Evolutionary conservation across 2,329 filamentous ascomycete genomes (phyloP), one percentile per base, ranked within the genome.

Genomic region (Lachnellula cervina): DNA sequence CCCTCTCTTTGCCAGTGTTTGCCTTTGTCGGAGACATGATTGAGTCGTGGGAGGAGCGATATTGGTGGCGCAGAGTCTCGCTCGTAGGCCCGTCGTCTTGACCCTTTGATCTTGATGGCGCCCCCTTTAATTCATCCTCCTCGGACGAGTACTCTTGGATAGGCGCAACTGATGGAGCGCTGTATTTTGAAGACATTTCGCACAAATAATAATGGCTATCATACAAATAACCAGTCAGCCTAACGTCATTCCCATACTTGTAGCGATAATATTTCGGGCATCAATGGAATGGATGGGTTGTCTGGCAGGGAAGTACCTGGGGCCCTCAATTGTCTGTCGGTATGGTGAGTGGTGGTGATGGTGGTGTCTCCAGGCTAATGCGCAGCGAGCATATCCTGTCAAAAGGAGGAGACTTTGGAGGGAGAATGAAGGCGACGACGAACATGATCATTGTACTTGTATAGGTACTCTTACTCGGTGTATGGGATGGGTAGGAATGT

Each of bases 101-200:
- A 23, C 44, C 55, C 55, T 54, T 64, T 51, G 28, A 13, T 32
- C 9, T 32, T 32, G 9, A 32, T 32, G 62, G 44, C 44, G 54
- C 54, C n/a, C 49, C 55, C 49, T 56, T 59, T 55, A 60, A 51
- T 53, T 65, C 65, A 60, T 67, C 62, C 42, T 69, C 66, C 43
- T 68, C 66, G 25, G 61, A 61, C 45, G 63, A 34, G 44, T 32
- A 59, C 49, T 68, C 68, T 32, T 63, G 49, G 17, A 69, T 70
- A 34, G 63, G 51, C 56, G 66, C 62, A 43, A 66, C 52, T 8
- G 62, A 59, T 56, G 66, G 61, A 51, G 51, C 47, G 34, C 40
- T 63, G 51, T 69, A 67, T 57, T 58, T 65, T 11, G 64, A 56
- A 21, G 66, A 49, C 66, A 69, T 69, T 43, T 52, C 55, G 53